Evolutionary conservation across 345 rosid species (phyloP), one percentile per base, ranked within the genome.

Genomic region (Cardiospermum halicacabum): DNA sequence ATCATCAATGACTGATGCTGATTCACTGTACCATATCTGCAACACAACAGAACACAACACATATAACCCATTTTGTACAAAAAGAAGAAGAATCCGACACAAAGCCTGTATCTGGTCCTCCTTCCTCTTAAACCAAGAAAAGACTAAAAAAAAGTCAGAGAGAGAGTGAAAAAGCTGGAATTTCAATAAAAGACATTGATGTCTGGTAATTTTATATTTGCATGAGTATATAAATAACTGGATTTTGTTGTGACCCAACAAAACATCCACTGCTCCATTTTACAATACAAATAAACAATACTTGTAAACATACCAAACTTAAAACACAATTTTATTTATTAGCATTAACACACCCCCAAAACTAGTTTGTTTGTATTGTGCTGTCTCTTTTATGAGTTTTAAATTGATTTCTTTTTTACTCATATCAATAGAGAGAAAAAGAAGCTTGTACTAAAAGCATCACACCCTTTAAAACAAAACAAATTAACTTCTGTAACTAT

Each of bases 381-480:
- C n/a, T n/a, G n/a, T n/a, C n/a, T n/a, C n/a, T n/a, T n/a, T n/a
- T n/a, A n/a, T n/a, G n/a, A n/a, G n/a, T n/a, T n/a, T n/a, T n/a
- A n/a, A n/a, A n/a, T n/a, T n/a, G n/a, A n/a, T n/a, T n/a, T n/a
- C n/a, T n/a, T n/a, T n/a, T n/a, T n/a, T n/a, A n/a, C n/a, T n/a
- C n/a, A n/a, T n/a, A n/a, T n/a, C n/a, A n/a, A n/a, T n/a, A 15
- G 0, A 36, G 27, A 69, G 9, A 69, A 45, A 56, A 32, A 64
- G 81, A 82, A 80, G 77, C 79, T 80, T 82, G 39, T 51, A 58
- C 77, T 56, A 68, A 78, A 84, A 82, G 86, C 75, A 24, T 27
- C 63, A 21, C 48, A 34, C 66, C 75, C 79, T 74, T 75, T 68
- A 34, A 5, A n/a, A n/a, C n/a, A n/a, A n/a, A n/a, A 34, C 19